Evolutionary conservation across 192 early-diverging fungal genomes (phyloP), one percentile per base, ranked within the genome.

Genomic region (Backusella morwellensis): DNA sequence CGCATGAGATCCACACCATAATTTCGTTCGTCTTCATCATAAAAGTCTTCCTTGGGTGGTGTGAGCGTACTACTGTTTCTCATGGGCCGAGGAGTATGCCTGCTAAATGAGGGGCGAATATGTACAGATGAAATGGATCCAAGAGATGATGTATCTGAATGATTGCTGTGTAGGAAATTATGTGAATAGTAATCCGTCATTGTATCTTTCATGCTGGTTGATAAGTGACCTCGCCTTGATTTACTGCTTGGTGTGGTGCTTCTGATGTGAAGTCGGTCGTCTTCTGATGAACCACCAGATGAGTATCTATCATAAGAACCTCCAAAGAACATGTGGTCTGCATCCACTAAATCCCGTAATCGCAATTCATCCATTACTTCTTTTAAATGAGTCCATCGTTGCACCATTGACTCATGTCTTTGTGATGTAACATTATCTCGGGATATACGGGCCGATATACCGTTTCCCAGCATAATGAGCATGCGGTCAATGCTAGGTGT

Each of bases 381-480:
- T 75, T 80, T 83, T n/a, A 90, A 82, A 17, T 74, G 75, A 52
- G 81, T 78, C 89, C 89, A 90, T 47, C 84, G 81, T 21, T 84
- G 23, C 41, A 87, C 81, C 82, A 90, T 87, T 21, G 82, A 67
- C 35, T 85, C 80, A 34, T 88, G 85, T 69, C 86, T 80, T 14
- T 83, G 72, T 66, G 83, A 79, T 11, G 79, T 82, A 40, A 76
- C 72, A 36, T 35, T 75, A 71, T 88, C 83, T 44, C 80, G 79
- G 19, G 84, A 81, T 6, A 77, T 82, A 38, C 86, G 77, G 21
- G 81, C 78, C 42, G 86, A 82, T 54, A 90, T 90, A 17, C 83
- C 86, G 74, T 81, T 88, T n/a, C 82, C 87, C 15, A 90, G 75
- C 85, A 87, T 88, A 15, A 75, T 81, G 9, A 90, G 79, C 87